A percentile compares a stretch with the other conserved stretches of the same genome.
These are phyloP conservation scores for Coleophoma cylindrospora DNA, from an alignment of 2,329 filamentous ascomycete species.

Conservation along the genomic window DNA sequence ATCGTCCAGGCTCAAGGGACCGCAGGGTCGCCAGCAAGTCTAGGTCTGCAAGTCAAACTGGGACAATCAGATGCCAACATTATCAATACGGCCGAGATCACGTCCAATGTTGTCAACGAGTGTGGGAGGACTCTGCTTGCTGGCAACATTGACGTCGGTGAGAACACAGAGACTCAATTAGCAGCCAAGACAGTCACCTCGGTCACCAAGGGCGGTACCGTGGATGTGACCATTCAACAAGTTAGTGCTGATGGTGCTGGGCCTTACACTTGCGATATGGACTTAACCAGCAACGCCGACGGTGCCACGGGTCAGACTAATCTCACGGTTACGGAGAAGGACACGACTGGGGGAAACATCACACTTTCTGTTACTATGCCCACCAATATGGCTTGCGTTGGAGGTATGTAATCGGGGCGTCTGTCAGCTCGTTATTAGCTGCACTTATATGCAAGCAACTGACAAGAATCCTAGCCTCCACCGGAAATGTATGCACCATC, in stretches of 20 bases:
- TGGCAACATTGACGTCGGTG: constrained; percentile 32
- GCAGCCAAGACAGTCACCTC: constrained; percentile 6
- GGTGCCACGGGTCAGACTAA: constrained; percentile 23
- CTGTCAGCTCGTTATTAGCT: background rate
- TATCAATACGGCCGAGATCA: constrained; percentile 29
- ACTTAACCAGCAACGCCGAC: constrained; percentile 6
- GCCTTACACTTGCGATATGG: constrained; percentile 14
- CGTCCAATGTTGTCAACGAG: constrained; percentile 19
- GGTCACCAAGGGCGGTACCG: constrained; percentile 9
- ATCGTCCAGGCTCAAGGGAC: constrained; percentile 9
- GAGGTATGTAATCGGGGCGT: background rate
- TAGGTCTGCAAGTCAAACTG: constrained; percentile 4
- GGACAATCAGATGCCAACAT: constrained; percentile 30
- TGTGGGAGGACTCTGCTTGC: constrained; percentile 36
- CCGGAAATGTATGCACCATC: constrained; percentile 24
- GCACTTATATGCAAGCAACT: background rate
- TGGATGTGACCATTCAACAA: constrained; percentile 22
- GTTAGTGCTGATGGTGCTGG: constrained; percentile 21
- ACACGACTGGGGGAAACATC: constrained; percentile 26
- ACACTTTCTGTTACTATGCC: constrained; percentile 21
- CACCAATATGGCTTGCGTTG: constrained; percentile 2
- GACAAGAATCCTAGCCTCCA: constrained; percentile 12
- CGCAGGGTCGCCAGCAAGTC: constrained; percentile 5
- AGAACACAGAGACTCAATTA: background rate
- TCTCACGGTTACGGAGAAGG: constrained; percentile 29